phyloP scores from a whole-genome alignment of 257 asterid species.

The Penstemon davidsonii region DNA sequence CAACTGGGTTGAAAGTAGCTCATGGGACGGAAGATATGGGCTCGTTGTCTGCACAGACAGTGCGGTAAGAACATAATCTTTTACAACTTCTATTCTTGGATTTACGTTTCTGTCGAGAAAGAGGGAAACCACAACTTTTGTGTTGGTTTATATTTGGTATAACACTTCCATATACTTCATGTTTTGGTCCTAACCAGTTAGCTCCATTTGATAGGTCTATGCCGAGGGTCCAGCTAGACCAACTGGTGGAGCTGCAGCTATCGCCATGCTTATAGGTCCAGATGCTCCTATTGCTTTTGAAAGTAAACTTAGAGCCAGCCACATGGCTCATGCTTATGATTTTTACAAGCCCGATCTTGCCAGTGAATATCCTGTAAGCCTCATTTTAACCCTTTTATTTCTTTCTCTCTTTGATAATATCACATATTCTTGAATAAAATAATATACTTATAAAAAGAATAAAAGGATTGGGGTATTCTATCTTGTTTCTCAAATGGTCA shows the following conservation, averaged over 20 bases:
- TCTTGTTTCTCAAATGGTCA: constrained; percentile 27
- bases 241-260: constrained; percentile 98
- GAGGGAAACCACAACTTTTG: neutral
- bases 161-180: neutral
- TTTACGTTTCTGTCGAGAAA: neutral
- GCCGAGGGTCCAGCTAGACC: constrained; percentile 99
- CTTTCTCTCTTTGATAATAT: neutral
- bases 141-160: constrained; percentile 3
- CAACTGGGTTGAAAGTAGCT: constrained; percentile 95
- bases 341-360: constrained; percentile 98
- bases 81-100: constrained; percentile 13
- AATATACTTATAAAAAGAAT: neutral
- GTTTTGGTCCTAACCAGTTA: constrained; percentile 8
- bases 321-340: constrained; percentile 96
- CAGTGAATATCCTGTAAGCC: constrained; percentile 95
- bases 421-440: too few relatives aligned
- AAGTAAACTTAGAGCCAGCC: constrained; percentile 93
- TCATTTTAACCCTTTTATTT: constrained; percentile 19
- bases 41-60: constrained; percentile 99
- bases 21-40: constrained; percentile 99
- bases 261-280: constrained; percentile 98
- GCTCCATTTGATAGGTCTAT: constrained; percentile 67
- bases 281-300: constrained; percentile 96
- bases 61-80: constrained; percentile 62
- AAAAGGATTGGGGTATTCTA: neutral